Percentiles rank a stretch among this genome's conserved stretches.
These are phyloP conservation scores for Clitopilus hobsonii DNA, from an alignment of 768 basidiomycete genomes.

Conservation along the genomic window DNA sequence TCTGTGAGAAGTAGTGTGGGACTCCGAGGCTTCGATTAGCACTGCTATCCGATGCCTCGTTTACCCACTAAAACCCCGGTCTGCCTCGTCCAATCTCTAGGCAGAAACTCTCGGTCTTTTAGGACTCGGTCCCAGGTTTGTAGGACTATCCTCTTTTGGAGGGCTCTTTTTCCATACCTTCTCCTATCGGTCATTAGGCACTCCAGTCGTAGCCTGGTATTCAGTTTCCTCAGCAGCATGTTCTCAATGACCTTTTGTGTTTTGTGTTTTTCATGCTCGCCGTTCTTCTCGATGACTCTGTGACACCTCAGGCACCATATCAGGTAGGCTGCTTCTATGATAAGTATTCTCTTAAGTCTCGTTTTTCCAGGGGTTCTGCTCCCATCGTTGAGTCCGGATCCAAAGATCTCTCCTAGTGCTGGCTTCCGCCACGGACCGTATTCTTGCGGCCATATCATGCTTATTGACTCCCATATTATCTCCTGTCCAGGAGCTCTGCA, in stretches of 20 bases:
- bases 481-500: conserved; percentile 18
- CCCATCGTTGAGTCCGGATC: background rate
- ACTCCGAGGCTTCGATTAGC: background rate
- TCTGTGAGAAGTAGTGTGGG: background rate
- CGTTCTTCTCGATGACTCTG: background rate
- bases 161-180: background rate
- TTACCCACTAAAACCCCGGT: background rate
- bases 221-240: background rate
- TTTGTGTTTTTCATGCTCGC: background rate
- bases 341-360: background rate
- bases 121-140: background rate
- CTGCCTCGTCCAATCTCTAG: background rate
- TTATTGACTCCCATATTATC: conserved; percentile 9
- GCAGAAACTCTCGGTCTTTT: background rate
- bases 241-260: background rate
- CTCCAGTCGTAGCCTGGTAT: background rate
- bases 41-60: background rate
- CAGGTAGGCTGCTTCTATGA: background rate
- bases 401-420: background rate
- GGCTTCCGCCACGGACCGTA: background rate
- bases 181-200: background rate
- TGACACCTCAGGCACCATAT: background rate
- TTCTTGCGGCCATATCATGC: conserved; percentile 2
- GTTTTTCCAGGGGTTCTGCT: background rate
- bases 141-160: background rate